These are phyloP conservation scores for Bipolaris sorokiniana DNA, from an alignment of 2,329 filamentous ascomycete species.

Conservation along the genomic window DNA sequence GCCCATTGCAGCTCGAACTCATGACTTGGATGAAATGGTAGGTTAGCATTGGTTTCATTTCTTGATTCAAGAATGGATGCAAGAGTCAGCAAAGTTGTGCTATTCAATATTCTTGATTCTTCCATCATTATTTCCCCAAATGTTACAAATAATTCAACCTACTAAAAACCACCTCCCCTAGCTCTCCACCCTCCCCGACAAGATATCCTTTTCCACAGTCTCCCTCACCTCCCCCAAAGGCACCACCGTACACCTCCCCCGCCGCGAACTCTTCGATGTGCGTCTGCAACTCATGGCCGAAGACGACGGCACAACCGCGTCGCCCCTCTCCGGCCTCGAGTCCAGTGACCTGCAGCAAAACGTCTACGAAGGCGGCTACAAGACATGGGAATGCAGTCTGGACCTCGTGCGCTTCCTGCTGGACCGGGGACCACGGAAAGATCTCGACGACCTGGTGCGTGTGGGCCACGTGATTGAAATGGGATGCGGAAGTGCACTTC, in stretches of 20 bases:
- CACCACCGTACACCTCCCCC: conserved; percentile 63
- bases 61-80: too few species aligned
- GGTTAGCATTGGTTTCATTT: conserved; percentile 20
- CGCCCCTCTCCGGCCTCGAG: conserved; percentile 38
- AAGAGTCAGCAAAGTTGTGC: too few species aligned
- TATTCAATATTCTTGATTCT: too few species aligned
- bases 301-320: conserved; percentile 51
- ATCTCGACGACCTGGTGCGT: conserved; percentile 56
- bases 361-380: conserved; percentile 86
- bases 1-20: conserved; percentile 48
- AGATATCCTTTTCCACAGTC: conserved; percentile 72
- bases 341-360: conserved; percentile 75
- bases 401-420: conserved; percentile 73
- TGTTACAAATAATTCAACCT: background rate
- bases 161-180: conserved; percentile 31
- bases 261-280: conserved; percentile 82
- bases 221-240: conserved; percentile 66
- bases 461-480: conserved; percentile 65
- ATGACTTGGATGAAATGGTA: conserved; percentile 58
- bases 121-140: background rate
- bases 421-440: conserved; percentile 56
- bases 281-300: conserved; percentile 81
- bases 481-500: conserved; percentile 79
- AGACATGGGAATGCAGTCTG: conserved; percentile 86
- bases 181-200: conserved; percentile 69